A percentile compares a stretch with the other conserved stretches of the same genome.
Evolutionary conservation across 208 protist species (phyloP).

Genomic region (Strigomonas oncopelti): DNA sequence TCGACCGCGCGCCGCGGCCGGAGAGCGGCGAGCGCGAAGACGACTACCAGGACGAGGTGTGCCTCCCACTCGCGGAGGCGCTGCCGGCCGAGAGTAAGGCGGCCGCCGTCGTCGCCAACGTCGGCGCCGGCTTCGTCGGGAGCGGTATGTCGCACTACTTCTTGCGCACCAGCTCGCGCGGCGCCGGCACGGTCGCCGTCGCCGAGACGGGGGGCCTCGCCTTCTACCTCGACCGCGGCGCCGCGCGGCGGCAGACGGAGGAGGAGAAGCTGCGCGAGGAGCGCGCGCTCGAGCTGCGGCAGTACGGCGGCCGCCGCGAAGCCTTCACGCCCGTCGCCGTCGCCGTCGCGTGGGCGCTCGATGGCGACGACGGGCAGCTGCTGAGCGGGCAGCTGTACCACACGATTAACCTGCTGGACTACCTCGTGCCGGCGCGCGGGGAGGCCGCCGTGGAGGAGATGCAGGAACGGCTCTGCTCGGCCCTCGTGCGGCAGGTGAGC

Average conservation of each 20-base stretch:
- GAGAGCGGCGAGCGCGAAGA: slow-evolving; percentile 12
- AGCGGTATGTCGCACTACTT: slow-evolving; percentile 53
- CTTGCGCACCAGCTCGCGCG: slow-evolving; percentile 51
- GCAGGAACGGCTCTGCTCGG: slow-evolving; percentile 50
- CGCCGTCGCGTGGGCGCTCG: slow-evolving; percentile 55
- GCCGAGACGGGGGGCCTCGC: slow-evolving; percentile 26
- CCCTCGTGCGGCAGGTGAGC: slow-evolving; percentile 28
- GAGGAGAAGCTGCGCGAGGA: slow-evolving; percentile 20
- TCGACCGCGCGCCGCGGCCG: slow-evolving; percentile 23
- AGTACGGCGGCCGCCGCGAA: slow-evolving; percentile 42
- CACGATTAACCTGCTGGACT: slow-evolving; percentile 60
- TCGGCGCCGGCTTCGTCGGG: slow-evolving; percentile 25
- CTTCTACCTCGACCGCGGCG: slow-evolving; percentile 67
- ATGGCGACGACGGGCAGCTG: slow-evolving; percentile 19
- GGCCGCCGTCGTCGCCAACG: slow-evolving; percentile 21
- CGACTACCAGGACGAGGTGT: slow-evolving; percentile 38
- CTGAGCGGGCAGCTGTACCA: slow-evolving; percentile 61
- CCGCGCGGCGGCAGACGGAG: slow-evolving; percentile 18
- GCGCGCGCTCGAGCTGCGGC: slow-evolving; percentile 23
- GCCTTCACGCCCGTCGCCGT: slow-evolving; percentile 68
- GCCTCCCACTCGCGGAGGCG: slow-evolving; percentile 34
- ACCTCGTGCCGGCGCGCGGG: slow-evolving; percentile 1
- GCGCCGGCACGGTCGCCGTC: slow-evolving; percentile 32
- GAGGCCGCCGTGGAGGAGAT: slow-evolving; percentile 27
- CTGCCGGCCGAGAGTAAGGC: slow-evolving; percentile 22